A percentile compares a stretch with the other conserved stretches of the same genome.
Conservation (phyloP, 208 protist genomes). For the Acanthamoeba royreba region DNA sequence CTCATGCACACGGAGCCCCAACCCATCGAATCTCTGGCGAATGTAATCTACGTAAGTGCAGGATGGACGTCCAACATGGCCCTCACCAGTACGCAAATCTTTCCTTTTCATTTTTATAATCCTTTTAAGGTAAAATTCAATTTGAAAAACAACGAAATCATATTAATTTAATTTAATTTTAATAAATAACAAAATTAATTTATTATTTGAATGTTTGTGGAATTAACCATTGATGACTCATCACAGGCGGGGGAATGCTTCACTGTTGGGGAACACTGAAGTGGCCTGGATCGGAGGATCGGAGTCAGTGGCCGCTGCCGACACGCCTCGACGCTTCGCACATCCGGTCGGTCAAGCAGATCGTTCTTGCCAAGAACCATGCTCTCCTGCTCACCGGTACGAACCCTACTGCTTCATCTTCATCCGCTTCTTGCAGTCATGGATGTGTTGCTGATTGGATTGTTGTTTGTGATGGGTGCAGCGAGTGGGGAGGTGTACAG, state of each 20-base stretch:
- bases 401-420: too few species aligned
- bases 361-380: background rate
- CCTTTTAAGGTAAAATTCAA: background rate
- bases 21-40: background rate
- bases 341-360: background rate
- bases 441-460: background rate
- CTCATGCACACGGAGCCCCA: background rate
- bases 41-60: background rate
- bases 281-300: conserved; percentile 1
- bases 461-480: background rate
- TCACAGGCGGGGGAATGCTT: background rate
- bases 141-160: background rate
- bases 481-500: background rate
- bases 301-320: background rate
- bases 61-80: conserved; percentile 4
- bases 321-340: background rate
- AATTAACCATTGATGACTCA: background rate
- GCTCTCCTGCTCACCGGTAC: background rate
- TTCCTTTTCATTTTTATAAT: background rate
- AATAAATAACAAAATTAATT: background rate
- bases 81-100: background rate
- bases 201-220: background rate
- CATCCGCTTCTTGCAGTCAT: too few species aligned
- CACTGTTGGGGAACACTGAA: background rate
- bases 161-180: background rate